Conservation (phyloP, 768 basidiomycete genomes). For the Serendipita vermifera region DNA sequence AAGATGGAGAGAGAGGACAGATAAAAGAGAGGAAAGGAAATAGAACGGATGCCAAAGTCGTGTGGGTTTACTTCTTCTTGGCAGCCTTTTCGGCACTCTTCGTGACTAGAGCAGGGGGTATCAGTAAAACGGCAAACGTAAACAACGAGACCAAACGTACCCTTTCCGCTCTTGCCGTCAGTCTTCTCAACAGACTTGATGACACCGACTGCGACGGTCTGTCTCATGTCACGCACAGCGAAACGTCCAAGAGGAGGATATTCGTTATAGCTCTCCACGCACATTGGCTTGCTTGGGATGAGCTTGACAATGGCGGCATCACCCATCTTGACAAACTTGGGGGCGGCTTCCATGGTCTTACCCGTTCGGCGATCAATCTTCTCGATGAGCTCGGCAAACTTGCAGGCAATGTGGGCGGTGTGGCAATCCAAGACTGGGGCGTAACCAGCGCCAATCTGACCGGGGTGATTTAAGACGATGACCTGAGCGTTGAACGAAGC, state of each 20-base stretch:
- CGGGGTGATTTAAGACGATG: slow-evolving; percentile 99
- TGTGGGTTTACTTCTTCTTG: slow-evolving; percentile 20
- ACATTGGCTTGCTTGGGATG: slow-evolving; percentile 92
- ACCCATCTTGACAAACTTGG: slow-evolving; percentile 99
- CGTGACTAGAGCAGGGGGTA: slow-evolving; percentile 45
- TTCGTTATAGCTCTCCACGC: slow-evolving; percentile 85
- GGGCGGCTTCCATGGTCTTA: slow-evolving; percentile 72
- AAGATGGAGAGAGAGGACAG: slow-evolving; percentile 11
- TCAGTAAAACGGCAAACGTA: slow-evolving; percentile 5
- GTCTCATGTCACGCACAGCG: slow-evolving; percentile 99
- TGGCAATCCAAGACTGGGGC: slow-evolving; percentile 99
- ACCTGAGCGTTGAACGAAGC: slow-evolving; percentile 99
- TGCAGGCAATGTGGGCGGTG: slow-evolving; percentile 99
- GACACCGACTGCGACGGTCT: slow-evolving; percentile 97
- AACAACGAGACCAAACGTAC: slow-evolving; percentile 27
- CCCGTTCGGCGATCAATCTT: slow-evolving; percentile 99
- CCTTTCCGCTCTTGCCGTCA: slow-evolving; percentile 79
- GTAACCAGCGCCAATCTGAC: slow-evolving; percentile 98
- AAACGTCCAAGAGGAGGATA: slow-evolving; percentile 99
- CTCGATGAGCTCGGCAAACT: slow-evolving; percentile 96
- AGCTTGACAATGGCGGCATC: slow-evolving; percentile 99
- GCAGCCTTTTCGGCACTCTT: slow-evolving; percentile 91
- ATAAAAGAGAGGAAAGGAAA: slow-evolving; percentile 8
- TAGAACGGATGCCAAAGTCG: background rate
- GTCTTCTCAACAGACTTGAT: slow-evolving; percentile 97